Conservation (phyloP, 768 basidiomycete species). For the Lactarius quietus region DNA sequence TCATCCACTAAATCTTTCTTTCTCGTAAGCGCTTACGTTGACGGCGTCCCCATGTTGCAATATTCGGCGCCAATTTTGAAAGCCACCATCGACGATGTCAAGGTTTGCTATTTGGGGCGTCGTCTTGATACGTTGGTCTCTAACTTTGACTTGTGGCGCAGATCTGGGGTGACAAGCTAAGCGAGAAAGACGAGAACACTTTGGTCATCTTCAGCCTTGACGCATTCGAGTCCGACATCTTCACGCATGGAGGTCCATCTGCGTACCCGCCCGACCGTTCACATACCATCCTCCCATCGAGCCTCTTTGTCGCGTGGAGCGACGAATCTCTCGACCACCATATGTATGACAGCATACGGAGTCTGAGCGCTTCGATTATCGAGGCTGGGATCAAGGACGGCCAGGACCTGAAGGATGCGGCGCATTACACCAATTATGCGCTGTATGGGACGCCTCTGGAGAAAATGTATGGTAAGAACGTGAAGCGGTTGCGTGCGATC, state of each 20-base stretch:
- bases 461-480: neutral
- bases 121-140: neutral
- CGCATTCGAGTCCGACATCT: constrained; percentile 12
- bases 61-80: constrained; percentile 28
- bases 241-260: constrained; percentile 13
- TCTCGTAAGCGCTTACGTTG: neutral
- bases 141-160: constrained; percentile 25
- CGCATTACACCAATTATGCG: neutral
- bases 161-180: constrained; percentile 42
- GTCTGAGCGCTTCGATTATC: constrained; percentile 35
- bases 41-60: neutral
- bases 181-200: constrained; percentile 37
- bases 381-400: no score
- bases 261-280: constrained; percentile 16
- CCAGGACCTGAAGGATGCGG: no score
- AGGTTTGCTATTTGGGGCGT: constrained; percentile 29
- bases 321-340: constrained; percentile 36
- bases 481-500: neutral
- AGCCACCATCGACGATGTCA: constrained; percentile 43
- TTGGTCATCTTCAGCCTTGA: constrained; percentile 38
- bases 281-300: neutral
- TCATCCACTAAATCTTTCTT: neutral
- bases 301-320: constrained; percentile 42
- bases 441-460: neutral
- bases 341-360: constrained; percentile 39